Conservation (phyloP, 2,329 filamentous ascomycete species). For the Cladobotryum mycophilum region DNA sequence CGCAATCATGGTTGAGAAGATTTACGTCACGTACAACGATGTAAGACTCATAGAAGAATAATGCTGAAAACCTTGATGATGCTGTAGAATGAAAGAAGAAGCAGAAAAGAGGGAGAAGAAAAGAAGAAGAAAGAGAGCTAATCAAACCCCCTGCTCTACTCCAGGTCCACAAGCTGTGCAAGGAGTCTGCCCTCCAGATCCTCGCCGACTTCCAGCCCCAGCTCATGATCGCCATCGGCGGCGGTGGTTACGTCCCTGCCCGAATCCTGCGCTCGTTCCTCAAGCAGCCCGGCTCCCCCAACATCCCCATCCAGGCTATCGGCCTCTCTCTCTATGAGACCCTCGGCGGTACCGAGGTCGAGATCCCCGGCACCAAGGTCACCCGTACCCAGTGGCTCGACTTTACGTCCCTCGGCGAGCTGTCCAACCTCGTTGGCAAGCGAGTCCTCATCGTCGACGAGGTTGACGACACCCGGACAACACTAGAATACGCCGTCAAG, state of each 20-base stretch:
- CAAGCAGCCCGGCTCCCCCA: conserved; percentile 76
- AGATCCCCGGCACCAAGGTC: conserved; percentile 84
- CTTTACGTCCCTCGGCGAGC: conserved; percentile 71
- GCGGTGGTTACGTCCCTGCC: conserved; percentile 93
- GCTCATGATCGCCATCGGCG: conserved; percentile 97
- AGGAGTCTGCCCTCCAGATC: conserved; percentile 74
- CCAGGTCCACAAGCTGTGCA: conserved; percentile 96
- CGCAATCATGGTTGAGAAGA: conserved; percentile 69
- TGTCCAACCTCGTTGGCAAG: conserved; percentile 86
- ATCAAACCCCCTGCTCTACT: conserved; percentile 14
- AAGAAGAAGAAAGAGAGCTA: neutral
- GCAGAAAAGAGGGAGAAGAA: too few relatives aligned
- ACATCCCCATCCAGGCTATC: conserved; percentile 99
- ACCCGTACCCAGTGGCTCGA: conserved; percentile 98
- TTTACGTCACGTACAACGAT: conserved; percentile 90
- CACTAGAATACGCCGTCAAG: conserved; percentile 86
- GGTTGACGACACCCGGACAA: conserved; percentile 92
- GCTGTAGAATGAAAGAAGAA: too few relatives aligned
- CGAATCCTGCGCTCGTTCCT: conserved; percentile 97
- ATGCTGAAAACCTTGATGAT: neutral
- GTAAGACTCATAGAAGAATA: conserved; percentile 40
- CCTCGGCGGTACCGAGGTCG: conserved; percentile 54
- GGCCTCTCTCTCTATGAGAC: conserved; percentile 94
- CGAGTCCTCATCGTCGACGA: conserved; percentile 89
- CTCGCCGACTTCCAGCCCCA: conserved; percentile 83